Percentiles rank a stretch among this genome's conserved stretches.
phyloP scores from a whole-genome alignment of 495 filamentous ascomycete species.

The Penicillium pancosmium region DNA sequence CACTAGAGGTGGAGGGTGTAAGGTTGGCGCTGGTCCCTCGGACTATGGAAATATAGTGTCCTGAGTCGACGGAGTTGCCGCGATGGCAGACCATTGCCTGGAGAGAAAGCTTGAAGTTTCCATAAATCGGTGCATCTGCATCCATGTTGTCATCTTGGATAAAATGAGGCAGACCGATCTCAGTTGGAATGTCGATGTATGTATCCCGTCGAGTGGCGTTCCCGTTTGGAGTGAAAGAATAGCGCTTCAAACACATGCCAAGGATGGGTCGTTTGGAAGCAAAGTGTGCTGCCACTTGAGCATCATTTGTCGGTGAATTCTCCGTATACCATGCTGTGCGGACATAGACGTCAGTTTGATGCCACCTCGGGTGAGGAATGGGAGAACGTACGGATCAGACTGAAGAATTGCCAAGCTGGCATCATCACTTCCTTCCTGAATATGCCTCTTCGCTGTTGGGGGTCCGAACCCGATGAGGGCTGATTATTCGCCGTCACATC shows the following conservation, averaged over 20 bases:
- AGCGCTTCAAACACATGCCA: slow-evolving; percentile 90
- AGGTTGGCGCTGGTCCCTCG: slow-evolving; percentile 57
- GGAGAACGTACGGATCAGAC: slow-evolving; percentile 68
- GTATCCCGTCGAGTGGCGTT: slow-evolving; percentile 70
- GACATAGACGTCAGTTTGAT: slow-evolving; percentile 6
- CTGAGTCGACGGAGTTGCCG: slow-evolving; percentile 84
- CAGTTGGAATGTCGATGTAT: slow-evolving; percentile 87
- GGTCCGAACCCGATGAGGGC: slow-evolving; percentile 13
- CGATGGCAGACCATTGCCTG: slow-evolving; percentile 92
- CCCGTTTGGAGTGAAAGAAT: slow-evolving; percentile 72
- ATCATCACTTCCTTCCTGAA: slow-evolving; percentile 86
- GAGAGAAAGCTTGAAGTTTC: slow-evolving; percentile 86
- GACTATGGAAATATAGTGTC: slow-evolving; percentile 87
- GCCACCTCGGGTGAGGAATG: not conserved
- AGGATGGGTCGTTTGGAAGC: slow-evolving; percentile 76
- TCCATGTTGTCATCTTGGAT: slow-evolving; percentile 76
- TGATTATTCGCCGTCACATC: slow-evolving; percentile 41
- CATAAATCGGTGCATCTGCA: slow-evolving; percentile 64
- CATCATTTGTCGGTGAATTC: slow-evolving; percentile 69
- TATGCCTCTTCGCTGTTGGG: slow-evolving; percentile 44
- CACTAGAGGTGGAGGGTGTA: slow-evolving; percentile 53
- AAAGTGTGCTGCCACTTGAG: slow-evolving; percentile 73
- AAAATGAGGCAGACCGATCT: slow-evolving; percentile 86
- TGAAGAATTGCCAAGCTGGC: slow-evolving; percentile 98
- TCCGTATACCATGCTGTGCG: slow-evolving; percentile 64